These are phyloP conservation scores for Fusarium abutilonis DNA, from an alignment of 2,329 filamentous ascomycete genomes.

Conservation along the genomic window DNA sequence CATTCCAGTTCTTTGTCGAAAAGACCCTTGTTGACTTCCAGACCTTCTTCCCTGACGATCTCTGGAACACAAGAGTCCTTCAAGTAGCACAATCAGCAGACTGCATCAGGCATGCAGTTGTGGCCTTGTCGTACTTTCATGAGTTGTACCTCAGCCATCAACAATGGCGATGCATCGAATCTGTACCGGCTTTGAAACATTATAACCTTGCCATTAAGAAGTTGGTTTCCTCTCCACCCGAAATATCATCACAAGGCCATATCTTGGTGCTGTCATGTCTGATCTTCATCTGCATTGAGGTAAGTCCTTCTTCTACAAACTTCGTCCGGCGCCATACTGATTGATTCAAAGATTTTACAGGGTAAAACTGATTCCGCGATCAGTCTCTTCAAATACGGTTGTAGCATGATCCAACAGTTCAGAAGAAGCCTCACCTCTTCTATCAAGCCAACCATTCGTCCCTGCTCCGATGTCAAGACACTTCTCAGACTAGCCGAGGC, in stretches of 20 bases:
- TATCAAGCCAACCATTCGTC: rapidly evolving
- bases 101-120: constrained; percentile 13
- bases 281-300: constrained; percentile 33
- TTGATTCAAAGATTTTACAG: constrained; percentile 5
- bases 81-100: constrained; percentile 15
- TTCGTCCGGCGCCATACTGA: neutral
- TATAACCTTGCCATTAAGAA: constrained; percentile 29
- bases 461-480: neutral
- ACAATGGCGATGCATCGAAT: constrained; percentile 2
- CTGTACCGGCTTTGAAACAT: constrained; percentile 7
- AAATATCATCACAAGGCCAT: neutral
- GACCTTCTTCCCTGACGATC: constrained; percentile 21
- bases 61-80: constrained; percentile 20
- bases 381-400: constrained; percentile 26
- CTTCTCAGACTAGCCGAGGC: constrained; percentile 1
- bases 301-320: rapidly evolving
- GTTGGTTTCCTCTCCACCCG: neutral
- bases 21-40: constrained; percentile 27
- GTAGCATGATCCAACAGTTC: constrained; percentile 23
- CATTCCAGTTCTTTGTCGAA: constrained; percentile 25
- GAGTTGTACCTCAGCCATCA: constrained; percentile 10
- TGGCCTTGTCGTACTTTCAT: constrained; percentile 21
- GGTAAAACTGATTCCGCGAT: constrained; percentile 27
- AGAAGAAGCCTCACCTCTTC: rapidly evolving
- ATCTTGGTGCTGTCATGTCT: constrained; percentile 23